phyloP scores from a whole-genome alignment of 148 eudicot genomes.

The Cornus florida region DNA sequence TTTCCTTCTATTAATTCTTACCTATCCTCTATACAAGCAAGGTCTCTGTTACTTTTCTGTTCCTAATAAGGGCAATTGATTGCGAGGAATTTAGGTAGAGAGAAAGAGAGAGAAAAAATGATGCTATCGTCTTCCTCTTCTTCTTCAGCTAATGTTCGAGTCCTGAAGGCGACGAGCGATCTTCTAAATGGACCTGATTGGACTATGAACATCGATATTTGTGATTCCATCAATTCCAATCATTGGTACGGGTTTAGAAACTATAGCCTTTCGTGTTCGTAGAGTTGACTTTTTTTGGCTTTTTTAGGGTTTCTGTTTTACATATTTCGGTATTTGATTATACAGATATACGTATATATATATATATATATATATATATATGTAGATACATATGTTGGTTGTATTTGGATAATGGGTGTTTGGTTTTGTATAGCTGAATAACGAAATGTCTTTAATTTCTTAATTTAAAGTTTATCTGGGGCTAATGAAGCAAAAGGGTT shows the following conservation, averaged over 20 bases:
- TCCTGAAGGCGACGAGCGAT: conserved; percentile 94
- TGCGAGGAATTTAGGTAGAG: neutral
- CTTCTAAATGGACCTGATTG: conserved; percentile 86
- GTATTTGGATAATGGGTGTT: neutral
- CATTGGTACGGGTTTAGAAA: conserved; percentile 39
- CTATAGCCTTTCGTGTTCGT: neutral
- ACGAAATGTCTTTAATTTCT: neutral
- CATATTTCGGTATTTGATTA: neutral
- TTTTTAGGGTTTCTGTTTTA: neutral
- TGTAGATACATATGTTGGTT: neutral
- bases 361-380: neutral
- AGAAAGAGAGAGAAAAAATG: neutral
- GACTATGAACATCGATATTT: conserved; percentile 87
- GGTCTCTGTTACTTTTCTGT: neutral
- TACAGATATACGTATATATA: neutral
- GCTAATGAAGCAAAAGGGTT: neutral
- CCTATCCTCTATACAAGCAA: neutral
- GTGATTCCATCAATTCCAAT: conserved; percentile 73
- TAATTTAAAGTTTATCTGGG: neutral
- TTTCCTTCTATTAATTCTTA: neutral
- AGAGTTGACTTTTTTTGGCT: neutral
- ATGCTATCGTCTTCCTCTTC: conserved; percentile 45
- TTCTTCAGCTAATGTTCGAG: conserved; percentile 52
- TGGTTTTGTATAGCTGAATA: neutral
- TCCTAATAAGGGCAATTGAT: no score